Evolutionary conservation across 164 flowering plant species (phyloP).

Genomic region (Vitis riparia): DNA sequence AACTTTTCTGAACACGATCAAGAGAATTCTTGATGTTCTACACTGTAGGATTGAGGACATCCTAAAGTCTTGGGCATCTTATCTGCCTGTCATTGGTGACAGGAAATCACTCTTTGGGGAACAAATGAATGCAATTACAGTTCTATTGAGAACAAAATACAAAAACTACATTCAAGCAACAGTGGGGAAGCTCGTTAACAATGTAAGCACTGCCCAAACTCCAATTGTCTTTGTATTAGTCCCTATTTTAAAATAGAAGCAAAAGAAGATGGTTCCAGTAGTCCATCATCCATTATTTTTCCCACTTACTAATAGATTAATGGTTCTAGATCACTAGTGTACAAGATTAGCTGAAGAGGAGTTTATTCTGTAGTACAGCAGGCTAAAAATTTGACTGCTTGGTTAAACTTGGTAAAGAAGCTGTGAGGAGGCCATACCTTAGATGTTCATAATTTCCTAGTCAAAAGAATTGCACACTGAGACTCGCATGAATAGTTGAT

Average conservation of each 20-base stretch:
- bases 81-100: constrained; percentile 61
- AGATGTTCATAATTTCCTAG: too few species aligned
- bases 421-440: too few species aligned
- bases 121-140: constrained; percentile 81
- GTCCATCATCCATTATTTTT: neutral
- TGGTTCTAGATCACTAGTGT: too few species aligned
- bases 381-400: too few species aligned
- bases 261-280: too few species aligned
- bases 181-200: constrained; percentile 72
- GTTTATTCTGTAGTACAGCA: too few species aligned
- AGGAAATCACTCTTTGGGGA: constrained; percentile 69
- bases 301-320: neutral
- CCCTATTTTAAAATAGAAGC: too few species aligned
- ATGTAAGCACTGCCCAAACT: constrained; percentile 45
- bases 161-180: constrained; percentile 87
- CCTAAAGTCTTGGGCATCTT: constrained; percentile 82
- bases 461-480: too few species aligned
- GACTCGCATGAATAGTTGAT: neutral
- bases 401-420: too few species aligned
- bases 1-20: constrained; percentile 75
- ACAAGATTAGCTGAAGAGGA: too few species aligned
- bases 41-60: constrained; percentile 76
- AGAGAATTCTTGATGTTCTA: constrained; percentile 84
- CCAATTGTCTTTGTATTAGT: neutral
- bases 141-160: constrained; percentile 85